phyloP scores from a whole-genome alignment of 2,329 filamentous ascomycete genomes.

The Penicillium digitatum region DNA sequence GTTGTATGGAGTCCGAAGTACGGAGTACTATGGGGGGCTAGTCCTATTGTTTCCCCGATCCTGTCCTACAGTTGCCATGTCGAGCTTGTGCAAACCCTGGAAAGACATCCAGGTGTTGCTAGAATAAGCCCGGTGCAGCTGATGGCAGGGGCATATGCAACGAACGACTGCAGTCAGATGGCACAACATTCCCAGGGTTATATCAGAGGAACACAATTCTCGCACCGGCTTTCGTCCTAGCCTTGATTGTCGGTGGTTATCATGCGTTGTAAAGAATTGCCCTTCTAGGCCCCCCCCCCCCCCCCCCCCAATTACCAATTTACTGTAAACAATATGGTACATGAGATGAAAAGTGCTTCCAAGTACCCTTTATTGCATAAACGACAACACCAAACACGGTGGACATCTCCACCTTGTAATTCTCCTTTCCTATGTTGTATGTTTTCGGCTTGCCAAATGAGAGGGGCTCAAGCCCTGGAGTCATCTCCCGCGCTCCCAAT shows the following conservation, averaged over 20 bases:
- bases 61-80: not conserved
- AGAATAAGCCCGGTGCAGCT: constrained; percentile 15
- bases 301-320: not conserved
- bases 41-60: not conserved
- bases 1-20: not conserved
- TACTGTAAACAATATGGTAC: not conserved
- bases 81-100: not conserved
- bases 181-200: constrained; percentile 8
- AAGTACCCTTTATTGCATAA: not conserved
- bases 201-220: not conserved
- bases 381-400: not conserved
- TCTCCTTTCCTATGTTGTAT: not conserved
- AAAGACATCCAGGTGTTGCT: not conserved
- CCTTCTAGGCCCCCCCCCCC: not conserved
- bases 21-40: no score
- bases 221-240: not conserved
- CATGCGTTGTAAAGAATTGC: not conserved
- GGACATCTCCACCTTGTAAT: not conserved
- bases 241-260: not conserved
- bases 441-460: not conserved
- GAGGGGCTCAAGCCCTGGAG: constrained; percentile 1
- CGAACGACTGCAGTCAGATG: constrained; percentile 21
- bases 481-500: not conserved
- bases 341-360: not conserved
- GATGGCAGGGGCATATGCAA: constrained; percentile 13